Conservation (phyloP, 1,139 yeast genomes). For the Suhomyces panamericanus region DNA sequence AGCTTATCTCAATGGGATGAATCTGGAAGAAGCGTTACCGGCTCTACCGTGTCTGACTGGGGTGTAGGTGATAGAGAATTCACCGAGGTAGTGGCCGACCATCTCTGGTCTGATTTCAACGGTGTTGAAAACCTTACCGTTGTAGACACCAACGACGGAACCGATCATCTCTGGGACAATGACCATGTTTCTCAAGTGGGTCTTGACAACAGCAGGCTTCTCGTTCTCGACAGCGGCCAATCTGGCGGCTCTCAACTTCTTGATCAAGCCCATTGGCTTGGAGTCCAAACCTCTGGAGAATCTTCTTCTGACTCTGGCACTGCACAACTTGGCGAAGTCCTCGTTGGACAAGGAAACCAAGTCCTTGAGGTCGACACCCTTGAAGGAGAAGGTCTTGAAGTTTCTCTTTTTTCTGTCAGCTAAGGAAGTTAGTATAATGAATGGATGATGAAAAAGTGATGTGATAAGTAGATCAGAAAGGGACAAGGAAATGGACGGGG, state of each 20-base stretch:
- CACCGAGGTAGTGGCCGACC: conserved; percentile 99
- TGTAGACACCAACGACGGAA: conserved; percentile 97
- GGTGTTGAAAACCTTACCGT: conserved; percentile 99
- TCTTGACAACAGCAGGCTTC: conserved; percentile 98
- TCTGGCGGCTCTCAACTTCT: conserved; percentile 98
- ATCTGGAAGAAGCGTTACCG: conserved; percentile 88
- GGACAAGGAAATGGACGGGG: too few relatives aligned
- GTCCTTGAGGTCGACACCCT: conserved; percentile 97
- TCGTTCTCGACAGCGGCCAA: conserved; percentile 89
- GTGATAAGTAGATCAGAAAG: too few relatives aligned
- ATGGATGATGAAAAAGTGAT: too few relatives aligned
- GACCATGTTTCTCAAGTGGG: conserved; percentile 99
- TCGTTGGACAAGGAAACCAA: conserved; percentile 93
- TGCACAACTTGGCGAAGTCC: conserved; percentile 95
- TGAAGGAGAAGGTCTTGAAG: conserved; percentile 97
- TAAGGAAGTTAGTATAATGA: conserved; percentile 35
- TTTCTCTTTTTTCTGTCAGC: conserved; percentile 82
- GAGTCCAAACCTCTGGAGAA: conserved; percentile 96
- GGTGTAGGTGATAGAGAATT: conserved; percentile 98
- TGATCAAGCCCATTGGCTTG: conserved; percentile 96
- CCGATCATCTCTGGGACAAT: conserved; percentile 99
- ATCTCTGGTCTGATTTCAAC: conserved; percentile 99
- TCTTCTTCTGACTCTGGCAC: conserved; percentile 99
- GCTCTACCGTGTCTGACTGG: conserved; percentile 99
- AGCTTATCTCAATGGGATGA: conserved; percentile 63